Evolutionary conservation across 2,329 filamentous ascomycete species (phyloP).

Genomic region (Aspergillus sp.): DNA sequence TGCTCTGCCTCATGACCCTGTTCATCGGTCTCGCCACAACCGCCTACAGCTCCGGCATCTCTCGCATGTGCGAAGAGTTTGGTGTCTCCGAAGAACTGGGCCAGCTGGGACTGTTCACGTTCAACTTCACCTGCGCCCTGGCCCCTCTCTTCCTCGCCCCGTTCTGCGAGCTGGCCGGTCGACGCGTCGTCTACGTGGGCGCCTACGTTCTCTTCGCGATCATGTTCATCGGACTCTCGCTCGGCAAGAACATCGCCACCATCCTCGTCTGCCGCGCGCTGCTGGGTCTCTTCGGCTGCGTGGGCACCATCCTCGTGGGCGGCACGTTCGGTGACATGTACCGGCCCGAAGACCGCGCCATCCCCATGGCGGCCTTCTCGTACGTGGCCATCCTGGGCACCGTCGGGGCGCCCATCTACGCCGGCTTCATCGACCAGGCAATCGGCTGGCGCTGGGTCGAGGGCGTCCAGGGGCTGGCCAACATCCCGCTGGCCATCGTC

Average conservation of each 20-base stretch:
- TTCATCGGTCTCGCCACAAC: slow-evolving; percentile 57
- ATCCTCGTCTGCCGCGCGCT: slow-evolving; percentile 49
- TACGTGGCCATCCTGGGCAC: slow-evolving; percentile 54
- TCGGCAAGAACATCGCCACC: slow-evolving; percentile 50
- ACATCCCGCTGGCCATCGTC: slow-evolving; percentile 48
- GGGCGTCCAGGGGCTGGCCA: slow-evolving; percentile 51
- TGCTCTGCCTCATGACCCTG: slow-evolving; percentile 54
- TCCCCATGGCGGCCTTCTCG: slow-evolving; percentile 50
- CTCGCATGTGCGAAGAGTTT: slow-evolving; percentile 47
- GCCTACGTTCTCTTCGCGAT: slow-evolving; percentile 48
- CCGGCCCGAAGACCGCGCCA: slow-evolving; percentile 44
- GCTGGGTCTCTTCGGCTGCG: slow-evolving; percentile 51
- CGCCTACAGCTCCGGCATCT: slow-evolving; percentile 52
- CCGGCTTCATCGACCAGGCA: slow-evolving; percentile 53
- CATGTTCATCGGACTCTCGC: slow-evolving; percentile 49
- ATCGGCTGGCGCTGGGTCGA: slow-evolving; percentile 56
- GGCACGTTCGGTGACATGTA: slow-evolving; percentile 54
- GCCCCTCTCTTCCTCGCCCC: slow-evolving; percentile 50
- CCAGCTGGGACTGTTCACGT: slow-evolving; percentile 51
- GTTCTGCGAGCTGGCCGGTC: slow-evolving; percentile 51
- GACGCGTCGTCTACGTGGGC: slow-evolving; percentile 48
- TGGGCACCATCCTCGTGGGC: slow-evolving; percentile 51
- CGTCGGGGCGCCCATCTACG: slow-evolving; percentile 54
- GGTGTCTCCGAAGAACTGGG: slow-evolving; percentile 44
- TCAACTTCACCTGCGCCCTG: slow-evolving; percentile 51